phyloP scores from a whole-genome alignment of 768 basidiomycete species.

The Tricholoma saponaceum region DNA sequence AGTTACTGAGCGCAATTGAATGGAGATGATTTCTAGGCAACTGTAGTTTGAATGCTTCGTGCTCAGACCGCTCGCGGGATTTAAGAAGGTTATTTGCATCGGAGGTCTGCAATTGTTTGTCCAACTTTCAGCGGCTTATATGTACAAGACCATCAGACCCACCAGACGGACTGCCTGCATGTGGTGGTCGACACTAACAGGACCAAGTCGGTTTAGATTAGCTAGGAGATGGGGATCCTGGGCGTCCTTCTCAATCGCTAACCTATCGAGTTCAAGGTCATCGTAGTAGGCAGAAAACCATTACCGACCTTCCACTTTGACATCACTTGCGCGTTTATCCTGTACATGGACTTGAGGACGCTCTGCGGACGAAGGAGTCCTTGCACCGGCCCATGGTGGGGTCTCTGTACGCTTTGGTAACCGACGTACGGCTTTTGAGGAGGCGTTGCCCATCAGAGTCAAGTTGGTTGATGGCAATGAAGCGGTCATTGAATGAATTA shows the following conservation, averaged over 20 bases:
- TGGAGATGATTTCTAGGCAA: constrained; percentile 50
- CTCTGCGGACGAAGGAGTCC: constrained; percentile 27
- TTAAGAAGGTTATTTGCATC: constrained; percentile 43
- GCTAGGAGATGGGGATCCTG: constrained; percentile 68
- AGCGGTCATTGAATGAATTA: constrained; percentile 5
- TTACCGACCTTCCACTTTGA: constrained; percentile 41
- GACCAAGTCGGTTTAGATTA: constrained; percentile 61
- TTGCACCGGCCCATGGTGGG: constrained; percentile 46
- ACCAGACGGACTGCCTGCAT: constrained; percentile 49
- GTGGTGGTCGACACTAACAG: constrained; percentile 67
- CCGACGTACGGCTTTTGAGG: constrained; percentile 58
- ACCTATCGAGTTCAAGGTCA: not conserved
- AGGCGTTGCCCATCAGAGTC: constrained; percentile 50
- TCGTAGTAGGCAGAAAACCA: not conserved
- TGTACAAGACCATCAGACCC: constrained; percentile 13
- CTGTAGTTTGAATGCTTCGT: constrained; percentile 39
- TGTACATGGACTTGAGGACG: constrained; percentile 1
- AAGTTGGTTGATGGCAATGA: not conserved
- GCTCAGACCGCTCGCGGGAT: constrained; percentile 52
- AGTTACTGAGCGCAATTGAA: constrained; percentile 45
- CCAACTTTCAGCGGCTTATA: constrained; percentile 4
- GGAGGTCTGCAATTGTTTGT: constrained; percentile 12
- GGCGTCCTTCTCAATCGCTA: constrained; percentile 63
- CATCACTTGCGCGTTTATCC: constrained; percentile 42
- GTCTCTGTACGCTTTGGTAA: constrained; percentile 45